Base-by-base conservation (phyloP, 2,329 filamentous ascomycete species). In the Byssochlamys sp. region DNA sequence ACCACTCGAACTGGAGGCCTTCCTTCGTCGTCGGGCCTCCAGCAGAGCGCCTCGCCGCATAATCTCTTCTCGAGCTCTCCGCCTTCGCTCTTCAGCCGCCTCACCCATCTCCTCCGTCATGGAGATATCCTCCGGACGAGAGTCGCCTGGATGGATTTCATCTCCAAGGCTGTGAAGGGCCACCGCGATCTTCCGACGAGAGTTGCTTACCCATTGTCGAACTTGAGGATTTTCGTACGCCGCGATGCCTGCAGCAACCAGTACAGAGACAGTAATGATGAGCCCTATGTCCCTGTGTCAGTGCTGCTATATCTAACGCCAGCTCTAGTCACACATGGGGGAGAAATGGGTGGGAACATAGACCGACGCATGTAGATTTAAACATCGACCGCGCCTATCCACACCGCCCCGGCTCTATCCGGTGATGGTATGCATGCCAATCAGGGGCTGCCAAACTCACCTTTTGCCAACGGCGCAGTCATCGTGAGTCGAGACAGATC, bases 161-260 rank as follows among this genome's bases (percentile, higher is more conserved):
- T 86, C 81, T 53, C 82, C 82, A 10, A 85, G 75, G 39, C 77
- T 79, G 64, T 84, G 79, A 31, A 86, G 69, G 12, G 83, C 79
- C 58, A 83, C 69, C 24, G 81, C 82, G 60, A 86, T 79, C 69
- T 83, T 85, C 57, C 81, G 81, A 52, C 84, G 80, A 57, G 81
- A 83, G 57, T 81, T 77, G 57, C 83, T 78, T 55, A 86, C 72
- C 84, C 84, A 86, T 78, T 79, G 76, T 69, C 82, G 77, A 58
- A 86, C 77, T 66, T 85, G 80, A 0, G 84, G 84, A 48, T 80
- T 84, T 68, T 86, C 81, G 69, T 85, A 84, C 52, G 84, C 79
- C 55, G 84, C 84, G 54, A 85, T 78, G 11, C 83, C 81, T 19
- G 84, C 82, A 59, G 84, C 84, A 55, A 85, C 79, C 57, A 86